These are phyloP conservation scores for Amborella trichopoda DNA, from an alignment of 164 flowering plant species.

Conservation along the genomic window DNA sequence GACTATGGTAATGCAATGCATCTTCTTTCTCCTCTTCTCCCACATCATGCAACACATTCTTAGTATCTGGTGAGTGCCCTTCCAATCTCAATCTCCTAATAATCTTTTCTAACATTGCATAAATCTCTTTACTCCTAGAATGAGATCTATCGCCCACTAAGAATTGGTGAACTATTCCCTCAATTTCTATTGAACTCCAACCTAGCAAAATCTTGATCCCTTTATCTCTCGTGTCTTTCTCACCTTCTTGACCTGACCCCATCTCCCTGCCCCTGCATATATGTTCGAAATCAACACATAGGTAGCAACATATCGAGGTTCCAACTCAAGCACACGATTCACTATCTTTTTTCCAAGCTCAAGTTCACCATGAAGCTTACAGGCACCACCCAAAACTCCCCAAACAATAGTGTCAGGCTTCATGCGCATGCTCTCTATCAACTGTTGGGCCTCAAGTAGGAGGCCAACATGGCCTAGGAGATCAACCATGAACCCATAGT, in stretches of 20 bases:
- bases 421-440: conserved; percentile 50
- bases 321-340: conserved; percentile 35
- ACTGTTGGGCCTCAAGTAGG: conserved; percentile 36
- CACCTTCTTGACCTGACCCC: conserved; percentile 41
- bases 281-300: conserved; percentile 51
- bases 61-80: conserved; percentile 19
- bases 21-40: conserved; percentile 27
- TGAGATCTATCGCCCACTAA: conserved; percentile 17
- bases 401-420: conserved; percentile 63
- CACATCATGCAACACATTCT: conserved; percentile 18
- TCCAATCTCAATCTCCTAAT: conserved; percentile 11
- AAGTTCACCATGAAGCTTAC: conserved; percentile 53
- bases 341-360: conserved; percentile 43
- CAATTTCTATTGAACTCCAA: conserved; percentile 16
- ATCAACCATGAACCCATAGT: conserved; percentile 82
- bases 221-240: conserved; percentile 43
- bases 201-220: conserved; percentile 31
- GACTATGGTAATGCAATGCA: conserved; percentile 22
- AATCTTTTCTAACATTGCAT: conserved; percentile 18
- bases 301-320: conserved; percentile 51
- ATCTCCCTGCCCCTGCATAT: conserved; percentile 46
- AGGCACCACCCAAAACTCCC: conserved; percentile 75
- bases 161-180: conserved; percentile 21
- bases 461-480: conserved; percentile 70
- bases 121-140: conserved; percentile 14